phyloP scores from a whole-genome alignment of 169 alveolate genomes.

The Besnoitia besnoiti region DNA sequence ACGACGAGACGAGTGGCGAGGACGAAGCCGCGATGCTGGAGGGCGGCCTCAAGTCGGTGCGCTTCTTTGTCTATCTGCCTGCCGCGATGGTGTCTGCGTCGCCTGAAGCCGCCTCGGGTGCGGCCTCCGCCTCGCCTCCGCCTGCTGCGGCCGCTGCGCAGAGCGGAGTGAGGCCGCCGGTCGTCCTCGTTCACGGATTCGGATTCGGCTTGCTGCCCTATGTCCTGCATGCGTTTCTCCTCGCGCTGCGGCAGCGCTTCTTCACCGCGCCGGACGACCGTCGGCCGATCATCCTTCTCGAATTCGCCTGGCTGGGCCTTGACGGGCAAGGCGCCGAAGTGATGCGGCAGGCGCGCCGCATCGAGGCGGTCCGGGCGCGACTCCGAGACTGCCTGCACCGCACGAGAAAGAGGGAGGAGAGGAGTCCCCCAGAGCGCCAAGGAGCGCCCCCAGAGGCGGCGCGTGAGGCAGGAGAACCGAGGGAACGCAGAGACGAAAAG shows the following conservation, averaged over 20 bases:
- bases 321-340: slow-evolving; percentile 28
- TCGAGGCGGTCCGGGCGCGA: slow-evolving; percentile 10
- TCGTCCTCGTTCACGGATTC: slow-evolving; percentile 14
- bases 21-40: not conserved
- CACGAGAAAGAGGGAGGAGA: not conserved
- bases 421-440: not conserved
- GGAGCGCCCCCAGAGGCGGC: not conserved
- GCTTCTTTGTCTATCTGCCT: not conserved
- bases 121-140: not conserved
- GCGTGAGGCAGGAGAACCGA: no score
- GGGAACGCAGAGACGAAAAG: no score
- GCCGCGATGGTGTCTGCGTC: not conserved
- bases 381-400: no score
- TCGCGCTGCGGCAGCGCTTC: not conserved
- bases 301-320: slow-evolving; percentile 36
- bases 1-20: not conserved
- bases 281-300: slow-evolving; percentile 2
- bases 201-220: slow-evolving; percentile 29
- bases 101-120: not conserved
- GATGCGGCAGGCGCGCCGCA: not conserved
- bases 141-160: not conserved
- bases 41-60: not conserved
- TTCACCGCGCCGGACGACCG: not conserved
- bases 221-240: not conserved
- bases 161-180: not conserved